Evolutionary conservation across 768 basidiomycete species (phyloP).

Genomic region (Pleurotus tuoliensis): DNA sequence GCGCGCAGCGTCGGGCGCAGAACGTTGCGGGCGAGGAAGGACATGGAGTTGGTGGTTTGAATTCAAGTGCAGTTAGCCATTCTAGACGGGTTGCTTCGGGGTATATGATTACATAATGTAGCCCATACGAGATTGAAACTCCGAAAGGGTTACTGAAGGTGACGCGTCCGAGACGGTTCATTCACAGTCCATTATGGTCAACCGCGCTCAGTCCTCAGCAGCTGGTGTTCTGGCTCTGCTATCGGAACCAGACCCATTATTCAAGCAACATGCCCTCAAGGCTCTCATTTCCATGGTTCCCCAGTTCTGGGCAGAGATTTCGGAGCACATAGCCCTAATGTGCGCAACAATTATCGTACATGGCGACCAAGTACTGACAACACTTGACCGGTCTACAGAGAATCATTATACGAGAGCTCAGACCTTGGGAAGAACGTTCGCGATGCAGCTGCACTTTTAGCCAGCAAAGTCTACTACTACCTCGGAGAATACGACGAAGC

Average conservation of each 20-base stretch:
- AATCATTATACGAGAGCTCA: constrained; percentile 83
- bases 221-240: constrained; percentile 91
- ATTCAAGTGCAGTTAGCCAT: constrained; percentile 10
- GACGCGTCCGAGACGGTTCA: constrained; percentile 16
- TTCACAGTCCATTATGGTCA: constrained; percentile 48
- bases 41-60: constrained; percentile 30
- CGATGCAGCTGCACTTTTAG: constrained; percentile 82
- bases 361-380: neutral
- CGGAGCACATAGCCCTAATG: constrained; percentile 90
- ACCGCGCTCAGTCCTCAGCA: constrained; percentile 72
- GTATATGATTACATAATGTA: constrained; percentile 16
- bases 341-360: constrained; percentile 34
- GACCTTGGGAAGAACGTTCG: constrained; percentile 71
- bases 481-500: constrained; percentile 95
- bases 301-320: constrained; percentile 98
- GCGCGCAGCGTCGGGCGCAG: constrained; percentile 46
- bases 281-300: constrained; percentile 81
- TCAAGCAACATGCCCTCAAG: constrained; percentile 90
- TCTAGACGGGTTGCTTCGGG: constrained; percentile 32
- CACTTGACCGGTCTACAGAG: constrained; percentile 46
- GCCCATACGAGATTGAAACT: constrained; percentile 13
- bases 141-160: constrained; percentile 21
- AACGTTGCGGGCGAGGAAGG: constrained; percentile 43
- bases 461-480: constrained; percentile 99
- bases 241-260: constrained; percentile 79